Conservation (phyloP, 2,329 filamentous ascomycete species). For the Exophiala xenobiotica region DNA sequence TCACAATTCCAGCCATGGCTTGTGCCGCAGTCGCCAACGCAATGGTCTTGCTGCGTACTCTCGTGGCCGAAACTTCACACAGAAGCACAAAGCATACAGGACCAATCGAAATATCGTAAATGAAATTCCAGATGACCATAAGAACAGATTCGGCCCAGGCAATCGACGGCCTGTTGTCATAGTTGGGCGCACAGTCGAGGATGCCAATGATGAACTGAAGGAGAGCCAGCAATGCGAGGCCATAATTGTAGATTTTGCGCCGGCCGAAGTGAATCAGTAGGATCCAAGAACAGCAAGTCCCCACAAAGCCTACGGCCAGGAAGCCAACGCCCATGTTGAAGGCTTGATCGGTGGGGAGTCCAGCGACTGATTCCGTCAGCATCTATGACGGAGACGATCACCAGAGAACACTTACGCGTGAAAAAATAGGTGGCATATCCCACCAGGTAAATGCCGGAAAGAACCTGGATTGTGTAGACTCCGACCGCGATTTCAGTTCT, state of each 20-base stretch:
- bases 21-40: slow-evolving; percentile 43
- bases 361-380: slow-evolving; percentile 25
- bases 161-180: slow-evolving; percentile 29
- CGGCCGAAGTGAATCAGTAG: slow-evolving; percentile 38
- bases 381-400: background rate
- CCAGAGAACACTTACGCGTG: slow-evolving; percentile 35
- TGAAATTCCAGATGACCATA: slow-evolving; percentile 42
- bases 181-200: slow-evolving; percentile 40
- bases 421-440: slow-evolving; percentile 52
- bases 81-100: slow-evolving; percentile 48
- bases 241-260: slow-evolving; percentile 36
- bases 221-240: slow-evolving; percentile 35
- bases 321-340: slow-evolving; percentile 44
- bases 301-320: slow-evolving; percentile 41
- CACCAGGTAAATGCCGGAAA: slow-evolving; percentile 45
- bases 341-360: slow-evolving; percentile 36
- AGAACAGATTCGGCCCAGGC: slow-evolving; percentile 40
- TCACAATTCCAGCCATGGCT: slow-evolving; percentile 40
- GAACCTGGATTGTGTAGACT: slow-evolving; percentile 46
- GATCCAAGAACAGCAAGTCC: slow-evolving; percentile 40
- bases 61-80: slow-evolving; percentile 45
- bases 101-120: slow-evolving; percentile 43
- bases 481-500: slow-evolving; percentile 47
- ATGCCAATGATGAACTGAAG: slow-evolving; percentile 43
- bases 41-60: slow-evolving; percentile 47